These are phyloP conservation scores for Zygotorulaspora danielsina DNA, from an alignment of 805 yeast species.

Conservation along the genomic window DNA sequence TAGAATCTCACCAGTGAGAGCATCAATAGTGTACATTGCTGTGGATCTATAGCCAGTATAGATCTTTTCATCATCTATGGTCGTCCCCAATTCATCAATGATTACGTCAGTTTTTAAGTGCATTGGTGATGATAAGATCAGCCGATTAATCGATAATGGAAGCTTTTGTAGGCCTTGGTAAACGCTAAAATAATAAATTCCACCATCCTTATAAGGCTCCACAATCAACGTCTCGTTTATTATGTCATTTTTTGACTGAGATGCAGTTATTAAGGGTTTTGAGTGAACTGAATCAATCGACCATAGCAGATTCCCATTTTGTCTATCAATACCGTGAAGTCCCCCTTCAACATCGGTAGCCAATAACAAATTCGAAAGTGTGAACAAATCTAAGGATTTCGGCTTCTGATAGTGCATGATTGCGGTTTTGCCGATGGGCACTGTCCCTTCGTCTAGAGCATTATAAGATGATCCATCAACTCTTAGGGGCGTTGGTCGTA, in stretches of 20 bases:
- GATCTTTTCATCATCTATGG: slow-evolving; percentile 59
- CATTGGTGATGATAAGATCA: slow-evolving; percentile 82
- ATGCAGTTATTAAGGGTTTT: slow-evolving; percentile 25
- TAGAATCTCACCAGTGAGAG: slow-evolving; percentile 67
- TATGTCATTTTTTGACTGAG: slow-evolving; percentile 15
- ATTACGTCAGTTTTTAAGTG: slow-evolving; percentile 44
- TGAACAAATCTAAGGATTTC: slow-evolving; percentile 18
- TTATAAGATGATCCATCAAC: neutral
- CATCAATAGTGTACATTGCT: slow-evolving; percentile 67
- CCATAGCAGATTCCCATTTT: slow-evolving; percentile 76
- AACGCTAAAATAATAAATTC: slow-evolving; percentile 72
- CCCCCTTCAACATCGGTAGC: slow-evolving; percentile 85
- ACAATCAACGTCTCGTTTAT: slow-evolving; percentile 66
- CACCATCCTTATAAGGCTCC: slow-evolving; percentile 85
- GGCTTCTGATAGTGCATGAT: slow-evolving; percentile 10
- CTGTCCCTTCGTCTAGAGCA: neutral
- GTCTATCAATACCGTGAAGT: slow-evolving; percentile 71
- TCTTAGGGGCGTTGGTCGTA: slow-evolving; percentile 1
- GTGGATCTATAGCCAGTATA: slow-evolving; percentile 84
- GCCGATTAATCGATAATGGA: slow-evolving; percentile 72
- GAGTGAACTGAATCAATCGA: slow-evolving; percentile 50
- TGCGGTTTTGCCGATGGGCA: slow-evolving; percentile 9
- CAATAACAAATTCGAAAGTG: slow-evolving; percentile 53
- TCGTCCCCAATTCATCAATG: slow-evolving; percentile 43
- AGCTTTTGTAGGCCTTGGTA: slow-evolving; percentile 71